These are phyloP conservation scores for Gossypium turneri DNA, from an alignment of 345 rosid genomes.

Conservation along the genomic window DNA sequence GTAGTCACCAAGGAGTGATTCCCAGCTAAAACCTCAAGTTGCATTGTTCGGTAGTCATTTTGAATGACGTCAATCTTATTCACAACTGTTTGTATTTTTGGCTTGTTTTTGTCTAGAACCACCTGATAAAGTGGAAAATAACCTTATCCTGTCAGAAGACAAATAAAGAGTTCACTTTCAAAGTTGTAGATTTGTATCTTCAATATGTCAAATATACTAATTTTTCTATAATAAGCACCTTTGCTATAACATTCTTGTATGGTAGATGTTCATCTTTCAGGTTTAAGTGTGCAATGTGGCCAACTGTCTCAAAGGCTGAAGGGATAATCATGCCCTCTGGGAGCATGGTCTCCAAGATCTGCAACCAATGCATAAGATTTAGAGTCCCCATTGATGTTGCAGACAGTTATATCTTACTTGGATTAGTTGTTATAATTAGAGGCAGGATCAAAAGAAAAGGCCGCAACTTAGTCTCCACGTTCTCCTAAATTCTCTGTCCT, in stretches of 20 bases:
- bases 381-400: slow-evolving; percentile 9
- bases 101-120: slow-evolving; percentile 81
- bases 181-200: neutral
- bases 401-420: neutral
- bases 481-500: neutral
- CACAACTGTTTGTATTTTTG: slow-evolving; percentile 88
- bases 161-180: slow-evolving; percentile 6
- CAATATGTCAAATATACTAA: slow-evolving; percentile 9
- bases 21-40: slow-evolving; percentile 93
- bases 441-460: neutral
- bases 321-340: slow-evolving; percentile 70
- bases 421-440: neutral
- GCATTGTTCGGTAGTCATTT: slow-evolving; percentile 82
- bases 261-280: slow-evolving; percentile 72
- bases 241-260: slow-evolving; percentile 65
- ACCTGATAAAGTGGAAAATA: slow-evolving; percentile 44
- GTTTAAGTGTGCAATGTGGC: slow-evolving; percentile 86
- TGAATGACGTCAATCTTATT: slow-evolving; percentile 73
- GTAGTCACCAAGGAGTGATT: slow-evolving; percentile 80
- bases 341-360: slow-evolving; percentile 79
- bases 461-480: neutral
- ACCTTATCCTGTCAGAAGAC: slow-evolving; percentile 9
- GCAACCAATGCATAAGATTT: slow-evolving; percentile 21
- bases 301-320: slow-evolving; percentile 87
- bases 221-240: slow-evolving; percentile 36